Evolutionary conservation across 805 yeast genomes (phyloP).

Genomic region (Candida chauliodis): DNA sequence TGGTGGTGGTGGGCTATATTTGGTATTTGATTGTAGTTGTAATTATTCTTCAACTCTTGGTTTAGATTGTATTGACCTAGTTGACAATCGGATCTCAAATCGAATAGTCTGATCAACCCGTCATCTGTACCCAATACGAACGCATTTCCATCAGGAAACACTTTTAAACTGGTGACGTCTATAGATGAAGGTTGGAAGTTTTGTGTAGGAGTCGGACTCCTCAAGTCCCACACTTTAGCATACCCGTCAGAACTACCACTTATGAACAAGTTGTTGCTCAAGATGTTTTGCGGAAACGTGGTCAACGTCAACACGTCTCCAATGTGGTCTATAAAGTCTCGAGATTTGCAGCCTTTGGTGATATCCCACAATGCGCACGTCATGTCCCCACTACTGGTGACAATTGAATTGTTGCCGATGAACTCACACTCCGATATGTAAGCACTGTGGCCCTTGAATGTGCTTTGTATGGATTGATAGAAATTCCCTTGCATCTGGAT

Average conservation of each 20-base stretch:
- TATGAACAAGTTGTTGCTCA: slow-evolving; percentile 38
- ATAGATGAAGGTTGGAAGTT: slow-evolving; percentile 52
- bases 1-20: slow-evolving; percentile 2
- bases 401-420: slow-evolving; percentile 48
- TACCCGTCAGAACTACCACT: slow-evolving; percentile 70
- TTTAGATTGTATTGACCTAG: slow-evolving; percentile 44
- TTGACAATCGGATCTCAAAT: slow-evolving; percentile 73
- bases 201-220: slow-evolving; percentile 48
- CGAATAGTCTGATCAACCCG: slow-evolving; percentile 66
- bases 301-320: slow-evolving; percentile 63
- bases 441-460: slow-evolving; percentile 78
- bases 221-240: slow-evolving; percentile 62
- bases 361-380: slow-evolving; percentile 80
- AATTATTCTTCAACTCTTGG: slow-evolving; percentile 9
- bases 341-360: slow-evolving; percentile 48
- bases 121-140: slow-evolving; percentile 79
- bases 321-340: slow-evolving; percentile 61
- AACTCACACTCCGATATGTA: slow-evolving; percentile 76
- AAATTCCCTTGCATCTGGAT: slow-evolving; percentile 14
- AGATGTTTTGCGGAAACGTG: slow-evolving; percentile 16
- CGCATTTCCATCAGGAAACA: slow-evolving; percentile 68
- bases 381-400: slow-evolving; percentile 82
- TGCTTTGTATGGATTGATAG: slow-evolving; percentile 38
- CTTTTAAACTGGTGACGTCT: slow-evolving; percentile 60
- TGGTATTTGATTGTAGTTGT: slow-evolving; percentile 5